Evolutionary conservation across 2,329 filamentous ascomycete species (phyloP), one percentile per base, ranked within the genome.

Genomic region (Meredithiella fracta): DNA sequence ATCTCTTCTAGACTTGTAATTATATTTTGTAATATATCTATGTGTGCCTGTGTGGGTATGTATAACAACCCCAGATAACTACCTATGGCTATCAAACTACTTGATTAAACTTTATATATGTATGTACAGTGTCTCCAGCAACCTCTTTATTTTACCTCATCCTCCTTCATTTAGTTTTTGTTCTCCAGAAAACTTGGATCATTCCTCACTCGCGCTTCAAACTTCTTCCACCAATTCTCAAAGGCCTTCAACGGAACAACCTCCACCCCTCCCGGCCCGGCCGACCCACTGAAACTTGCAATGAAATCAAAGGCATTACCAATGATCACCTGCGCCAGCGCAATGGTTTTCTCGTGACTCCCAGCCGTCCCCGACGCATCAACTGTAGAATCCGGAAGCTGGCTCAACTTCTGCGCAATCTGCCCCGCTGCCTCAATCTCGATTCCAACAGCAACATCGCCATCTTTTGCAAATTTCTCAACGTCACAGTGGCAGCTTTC

Each of bases 271-370:
- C 73, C 76, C 25, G 72, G 70, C 1, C 74, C 75, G 1, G 73
- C 73, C 57, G 77, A 76, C 38, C 80, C 79, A 59, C 84, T 86
- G 72, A 94, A 97, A 63, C 88, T 85, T 2, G 91, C 82, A 57
- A 98, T 73, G 67, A 95, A 97, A 69, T 98, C 96, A 69, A 97
- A 98, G 14, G 91, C 92, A 68, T 96, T 95, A 63, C 87, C 85
- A 63, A 98, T 97, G 63, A 98, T 96, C 60, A 87, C 76, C 69
- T 97, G 89, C 29, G 92, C 92, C 23, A 98, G 74, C 1, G 88
- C 72, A 61, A 86, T 80, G 0, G 88, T 92, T 4, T 49, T 47
- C 38, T 56, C 58, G 7, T 55, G 55, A 3, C 38, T 44, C 3
- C 66, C 54, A 62, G 58, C 64, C 15, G 9, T 15, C 26, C n/a